phyloP scores from a whole-genome alignment of 192 early-diverging fungal genomes.

The Chytriomyces hyalinus region DNA sequence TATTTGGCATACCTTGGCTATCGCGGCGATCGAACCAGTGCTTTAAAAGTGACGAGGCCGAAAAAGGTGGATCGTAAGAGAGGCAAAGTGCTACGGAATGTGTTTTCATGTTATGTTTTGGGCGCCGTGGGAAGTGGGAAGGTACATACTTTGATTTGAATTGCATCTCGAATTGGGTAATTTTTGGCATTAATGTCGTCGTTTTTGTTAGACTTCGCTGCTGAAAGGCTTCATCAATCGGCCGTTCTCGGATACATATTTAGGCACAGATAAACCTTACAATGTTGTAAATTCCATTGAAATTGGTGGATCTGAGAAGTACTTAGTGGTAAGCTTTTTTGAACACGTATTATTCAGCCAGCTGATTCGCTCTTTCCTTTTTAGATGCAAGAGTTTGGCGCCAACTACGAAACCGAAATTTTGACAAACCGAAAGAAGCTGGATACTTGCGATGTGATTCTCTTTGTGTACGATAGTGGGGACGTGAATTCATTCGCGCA shows the following conservation, averaged over 20 bases:
- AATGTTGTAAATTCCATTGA: conserved; percentile 94
- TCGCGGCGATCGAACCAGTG: conserved; percentile 85
- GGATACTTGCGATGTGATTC: conserved; percentile 88
- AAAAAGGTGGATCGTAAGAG: conserved; percentile 75
- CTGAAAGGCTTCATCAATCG: conserved; percentile 87
- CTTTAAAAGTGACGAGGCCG: conserved; percentile 78
- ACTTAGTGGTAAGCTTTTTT: conserved; percentile 77
- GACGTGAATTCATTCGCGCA: conserved; percentile 95
- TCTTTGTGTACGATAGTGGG: conserved; percentile 94
- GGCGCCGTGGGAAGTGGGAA: conserved; percentile 94
- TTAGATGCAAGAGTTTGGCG: conserved; percentile 91
- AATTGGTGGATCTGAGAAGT: conserved; percentile 91
- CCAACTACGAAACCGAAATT: conserved; percentile 84
- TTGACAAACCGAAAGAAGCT: conserved; percentile 86
- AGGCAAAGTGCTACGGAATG: conserved; percentile 85
- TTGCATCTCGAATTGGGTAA: neutral
- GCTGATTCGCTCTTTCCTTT: neutral
- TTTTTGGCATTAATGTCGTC: neutral
- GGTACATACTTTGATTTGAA: conserved; percentile 43
- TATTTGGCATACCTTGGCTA: conserved; percentile 98
- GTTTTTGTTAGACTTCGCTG: conserved; percentile 67
- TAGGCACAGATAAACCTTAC: conserved; percentile 75
- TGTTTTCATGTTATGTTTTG: conserved; percentile 94
- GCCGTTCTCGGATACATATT: conserved; percentile 75
- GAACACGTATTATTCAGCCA: neutral